A percentile compares a stretch with the other conserved stretches of the same genome.
Conservation (phyloP, 768 basidiomycete genomes). For the Xerocomellus chrysenteron region DNA sequence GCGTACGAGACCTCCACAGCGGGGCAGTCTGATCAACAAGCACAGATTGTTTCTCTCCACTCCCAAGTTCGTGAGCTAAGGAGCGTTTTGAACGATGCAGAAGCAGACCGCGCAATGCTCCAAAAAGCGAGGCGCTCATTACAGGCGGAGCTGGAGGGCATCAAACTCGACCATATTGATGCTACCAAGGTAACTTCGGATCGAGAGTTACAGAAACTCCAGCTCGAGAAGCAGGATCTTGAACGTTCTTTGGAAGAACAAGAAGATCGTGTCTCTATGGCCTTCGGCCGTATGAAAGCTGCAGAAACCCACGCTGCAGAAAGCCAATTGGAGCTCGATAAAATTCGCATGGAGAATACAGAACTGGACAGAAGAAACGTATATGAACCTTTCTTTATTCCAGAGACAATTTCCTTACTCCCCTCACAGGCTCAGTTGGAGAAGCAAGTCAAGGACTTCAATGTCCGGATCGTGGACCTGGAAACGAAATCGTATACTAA, state of each 20-base stretch:
- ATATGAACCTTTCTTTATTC: constrained; percentile 11
- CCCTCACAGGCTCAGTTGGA: constrained; percentile 67
- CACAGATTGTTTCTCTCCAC: constrained; percentile 79
- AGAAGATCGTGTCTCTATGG: constrained; percentile 67
- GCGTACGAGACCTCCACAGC: constrained; percentile 72
- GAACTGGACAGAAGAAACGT: constrained; percentile 79
- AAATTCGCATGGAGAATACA: constrained; percentile 77
- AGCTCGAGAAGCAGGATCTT: constrained; percentile 79
- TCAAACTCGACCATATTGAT: constrained; percentile 74
- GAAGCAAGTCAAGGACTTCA: constrained; percentile 83
- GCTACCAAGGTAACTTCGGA: constrained; percentile 68
- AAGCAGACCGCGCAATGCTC: constrained; percentile 73
- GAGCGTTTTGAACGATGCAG: constrained; percentile 79
- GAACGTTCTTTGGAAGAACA: constrained; percentile 78
- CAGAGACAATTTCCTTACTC: background rate
- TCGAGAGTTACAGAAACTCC: constrained; percentile 69
- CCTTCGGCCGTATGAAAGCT: constrained; percentile 77
- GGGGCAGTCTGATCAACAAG: constrained; percentile 77
- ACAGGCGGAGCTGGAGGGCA: constrained; percentile 77
- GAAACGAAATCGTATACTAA: constrained; percentile 75
- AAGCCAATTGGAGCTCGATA: constrained; percentile 72
- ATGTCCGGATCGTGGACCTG: constrained; percentile 78
- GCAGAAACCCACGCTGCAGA: constrained; percentile 75
- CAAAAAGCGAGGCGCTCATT: constrained; percentile 81
- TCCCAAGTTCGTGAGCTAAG: constrained; percentile 85